Evolutionary conservation across 2,329 filamentous ascomycete species (phyloP), one percentile per base, ranked within the genome.

Genomic region (Fusarium caatingaense): DNA sequence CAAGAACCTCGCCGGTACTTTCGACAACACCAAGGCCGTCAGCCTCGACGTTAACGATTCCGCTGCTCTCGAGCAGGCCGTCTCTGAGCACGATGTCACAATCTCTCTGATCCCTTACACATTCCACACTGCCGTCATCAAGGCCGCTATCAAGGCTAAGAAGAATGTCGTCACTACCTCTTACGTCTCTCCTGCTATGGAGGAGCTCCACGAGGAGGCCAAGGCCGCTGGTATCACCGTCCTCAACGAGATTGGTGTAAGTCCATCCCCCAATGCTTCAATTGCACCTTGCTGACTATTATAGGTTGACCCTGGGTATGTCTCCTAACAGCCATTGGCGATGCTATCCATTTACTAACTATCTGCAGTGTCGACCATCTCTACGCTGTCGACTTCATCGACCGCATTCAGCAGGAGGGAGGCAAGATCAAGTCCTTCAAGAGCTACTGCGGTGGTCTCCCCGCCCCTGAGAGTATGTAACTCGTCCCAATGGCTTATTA

Each of bases 121-220:
- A 65, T 93, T 89, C 87, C 94, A 97, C 81, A 92, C 91, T 47
- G 86, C 87, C 59, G 94, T 98, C 76, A 97, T 98, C 88, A 95
- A 97, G 87, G 90, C 92, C 37, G 95, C 94, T 69, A 98, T 98
- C 83, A 89, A 91, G 77, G 88, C 91, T 77, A 98, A 97, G 92
- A 97, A 95, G 88, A 85, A 98, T 84, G 94, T 98, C 66, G 94
- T 98, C 77, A 98, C 95, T 63, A 98, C 95, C 30, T 93, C 90
- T 72, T 98, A 98, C 79, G 92, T 97, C 73, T 97, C 93, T 7
- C 93, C 93, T 6, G 93, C 93, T 71, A 98, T 98, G 94, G 82
- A 91, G 83, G 95, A 94, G 84, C 89, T 98, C 53, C 92, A 98
- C 76, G 85, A 90, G 75, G 85, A 91, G 75, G 89, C 88, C 80